phyloP scores from a whole-genome alignment of 2,329 filamentous ascomycete genomes.

The Arthroderma sp. region DNA sequence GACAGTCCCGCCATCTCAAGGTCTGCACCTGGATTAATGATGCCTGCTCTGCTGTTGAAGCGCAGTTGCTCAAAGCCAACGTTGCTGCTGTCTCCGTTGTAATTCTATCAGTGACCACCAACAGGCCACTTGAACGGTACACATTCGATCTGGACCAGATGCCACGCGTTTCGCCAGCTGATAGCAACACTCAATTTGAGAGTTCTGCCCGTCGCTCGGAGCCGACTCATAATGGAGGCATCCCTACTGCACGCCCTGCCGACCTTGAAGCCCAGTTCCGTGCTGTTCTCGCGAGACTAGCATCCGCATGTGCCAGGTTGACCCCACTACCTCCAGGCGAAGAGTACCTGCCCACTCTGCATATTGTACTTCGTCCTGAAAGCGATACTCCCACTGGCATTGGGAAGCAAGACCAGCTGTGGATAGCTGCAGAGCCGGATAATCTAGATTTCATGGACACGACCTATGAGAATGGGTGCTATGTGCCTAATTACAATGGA shows the following conservation, averaged over 20 bases:
- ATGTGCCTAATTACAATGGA: too few relatives aligned
- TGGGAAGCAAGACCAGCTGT: constrained; percentile 40
- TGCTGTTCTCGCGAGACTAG: constrained; percentile 32
- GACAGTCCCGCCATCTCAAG: constrained; percentile 72
- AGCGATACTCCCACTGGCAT: constrained; percentile 35
- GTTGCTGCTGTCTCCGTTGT: constrained; percentile 45
- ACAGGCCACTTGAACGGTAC: constrained; percentile 45
- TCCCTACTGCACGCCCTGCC: constrained; percentile 12
- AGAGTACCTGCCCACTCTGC: constrained; percentile 37
- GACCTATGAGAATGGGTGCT: not conserved
- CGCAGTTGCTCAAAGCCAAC: constrained; percentile 51
- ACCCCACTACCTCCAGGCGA: constrained; percentile 32
- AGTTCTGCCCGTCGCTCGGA: constrained; percentile 9
- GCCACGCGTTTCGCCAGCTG: constrained; percentile 34
- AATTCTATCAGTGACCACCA: constrained; percentile 39
- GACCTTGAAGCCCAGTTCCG: constrained; percentile 39
- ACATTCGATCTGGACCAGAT: constrained; percentile 48
- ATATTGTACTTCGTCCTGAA: constrained; percentile 35
- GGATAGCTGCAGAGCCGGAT: constrained; percentile 47
- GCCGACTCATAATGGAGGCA: not conserved
- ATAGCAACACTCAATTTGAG: constrained; percentile 41
- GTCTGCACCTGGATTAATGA: constrained; percentile 79
- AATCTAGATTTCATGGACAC: constrained; percentile 24
- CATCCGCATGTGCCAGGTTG: constrained; percentile 30
- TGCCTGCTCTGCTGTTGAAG: constrained; percentile 58